Conservation (phyloP, 345 rosid genomes). For the Hibiscus trionum region DNA sequence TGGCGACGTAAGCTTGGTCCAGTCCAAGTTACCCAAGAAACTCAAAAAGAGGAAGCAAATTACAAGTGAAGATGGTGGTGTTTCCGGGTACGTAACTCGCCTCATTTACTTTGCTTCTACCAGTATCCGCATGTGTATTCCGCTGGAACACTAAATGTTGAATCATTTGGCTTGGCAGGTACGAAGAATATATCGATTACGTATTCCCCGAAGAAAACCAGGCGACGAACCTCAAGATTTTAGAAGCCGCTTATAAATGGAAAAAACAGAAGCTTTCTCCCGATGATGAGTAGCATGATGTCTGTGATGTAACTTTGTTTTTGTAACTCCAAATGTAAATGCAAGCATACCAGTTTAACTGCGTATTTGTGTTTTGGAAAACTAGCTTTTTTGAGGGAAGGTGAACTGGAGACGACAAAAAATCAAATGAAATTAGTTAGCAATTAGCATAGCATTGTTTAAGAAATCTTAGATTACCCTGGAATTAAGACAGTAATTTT, state of each 20-base stretch:
- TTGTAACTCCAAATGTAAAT: background rate
- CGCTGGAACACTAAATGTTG: background rate
- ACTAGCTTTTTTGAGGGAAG: background rate
- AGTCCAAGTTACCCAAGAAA: slow-evolving; percentile 74
- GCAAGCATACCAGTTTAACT: slow-evolving; percentile 3
- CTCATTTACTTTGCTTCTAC: background rate
- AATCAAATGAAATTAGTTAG: no score
- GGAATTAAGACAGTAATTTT: no score
- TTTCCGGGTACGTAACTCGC: slow-evolving; percentile 48
- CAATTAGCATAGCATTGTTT: no score
- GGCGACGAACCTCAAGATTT: slow-evolving; percentile 59
- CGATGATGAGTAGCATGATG: slow-evolving; percentile 26
- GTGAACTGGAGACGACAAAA: background rate
- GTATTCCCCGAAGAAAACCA: slow-evolving; percentile 52
- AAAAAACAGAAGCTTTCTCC: slow-evolving; percentile 56
- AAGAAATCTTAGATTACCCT: no score
- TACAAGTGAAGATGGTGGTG: slow-evolving; percentile 56
- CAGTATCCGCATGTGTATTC: background rate
- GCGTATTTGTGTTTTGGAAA: background rate
- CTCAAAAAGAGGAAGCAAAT: slow-evolving; percentile 69
- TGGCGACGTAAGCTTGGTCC: slow-evolving; percentile 63
- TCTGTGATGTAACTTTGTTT: background rate
- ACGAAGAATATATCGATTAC: slow-evolving; percentile 67
- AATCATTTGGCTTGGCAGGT: slow-evolving; percentile 30
- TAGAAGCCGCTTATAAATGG: slow-evolving; percentile 81